These are phyloP conservation scores for Sporothrix euskadiensis DNA, from an alignment of 2,329 filamentous ascomycete species.

Conservation along the genomic window DNA sequence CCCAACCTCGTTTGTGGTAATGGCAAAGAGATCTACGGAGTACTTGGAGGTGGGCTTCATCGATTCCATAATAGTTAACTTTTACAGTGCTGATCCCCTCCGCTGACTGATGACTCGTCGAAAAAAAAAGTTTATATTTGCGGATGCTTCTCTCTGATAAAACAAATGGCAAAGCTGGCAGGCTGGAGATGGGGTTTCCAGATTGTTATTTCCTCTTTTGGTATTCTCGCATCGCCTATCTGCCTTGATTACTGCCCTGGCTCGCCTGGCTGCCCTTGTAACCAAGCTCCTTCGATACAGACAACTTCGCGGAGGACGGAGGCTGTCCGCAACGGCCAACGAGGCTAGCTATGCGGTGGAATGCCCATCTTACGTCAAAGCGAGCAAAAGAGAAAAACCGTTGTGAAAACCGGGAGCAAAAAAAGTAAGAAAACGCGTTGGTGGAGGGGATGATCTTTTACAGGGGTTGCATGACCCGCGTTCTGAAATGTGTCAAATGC, in stretches of 20 bases:
- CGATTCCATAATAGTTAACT: background rate
- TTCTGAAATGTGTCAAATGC: background rate
- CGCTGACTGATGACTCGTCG: background rate
- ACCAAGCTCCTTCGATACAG: background rate
- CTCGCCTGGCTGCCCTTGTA: background rate
- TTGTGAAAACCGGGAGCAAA: background rate
- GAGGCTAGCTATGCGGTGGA: background rate
- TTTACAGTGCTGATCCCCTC: background rate
- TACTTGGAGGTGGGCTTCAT: background rate
- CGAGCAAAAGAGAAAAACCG: background rate
- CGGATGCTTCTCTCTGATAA: background rate
- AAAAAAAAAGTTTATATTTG: background rate
- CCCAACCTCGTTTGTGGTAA: background rate
- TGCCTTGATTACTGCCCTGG: background rate
- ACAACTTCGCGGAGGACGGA: conserved; percentile 4
- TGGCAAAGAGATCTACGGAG: background rate
- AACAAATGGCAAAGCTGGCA: background rate
- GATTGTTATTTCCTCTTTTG: background rate
- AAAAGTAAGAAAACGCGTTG: conserved; percentile 12
- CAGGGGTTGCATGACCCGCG: conserved; percentile 12
- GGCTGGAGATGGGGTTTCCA: background rate
- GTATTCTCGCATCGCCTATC: background rate
- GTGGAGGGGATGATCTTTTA: conserved; percentile 17
- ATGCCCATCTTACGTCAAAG: background rate
- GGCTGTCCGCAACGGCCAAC: background rate